Percentiles rank a stretch among this genome's conserved stretches.
These are phyloP conservation scores for cucumber (Cucumis sativus) DNA, from an alignment of 306 rosid genomes.

Conservation along the genomic window Cucumber_9930_V3 NC_026660.2:9579001-9579500, in stretches of 20 bases:
- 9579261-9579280: neutral
- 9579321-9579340: neutral
- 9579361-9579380: no score
- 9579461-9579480: neutral
- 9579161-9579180: constrained; percentile 1
- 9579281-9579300: neutral
- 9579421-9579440: constrained; percentile 4
- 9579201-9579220: neutral
- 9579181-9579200: neutral
- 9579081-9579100: neutral
- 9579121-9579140: constrained; percentile 4
- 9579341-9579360: no score
- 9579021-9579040: neutral
- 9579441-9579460: neutral
- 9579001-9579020: neutral
- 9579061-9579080: neutral
- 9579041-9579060: neutral
- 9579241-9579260: neutral
- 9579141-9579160: neutral
- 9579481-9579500: neutral
- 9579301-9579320: neutral
- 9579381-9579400: neutral
- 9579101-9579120: neutral
- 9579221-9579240: neutral
- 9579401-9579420: neutral